phyloP scores from a whole-genome alignment of 148 eudicot genomes.

The Bassia scoparia region DNA sequence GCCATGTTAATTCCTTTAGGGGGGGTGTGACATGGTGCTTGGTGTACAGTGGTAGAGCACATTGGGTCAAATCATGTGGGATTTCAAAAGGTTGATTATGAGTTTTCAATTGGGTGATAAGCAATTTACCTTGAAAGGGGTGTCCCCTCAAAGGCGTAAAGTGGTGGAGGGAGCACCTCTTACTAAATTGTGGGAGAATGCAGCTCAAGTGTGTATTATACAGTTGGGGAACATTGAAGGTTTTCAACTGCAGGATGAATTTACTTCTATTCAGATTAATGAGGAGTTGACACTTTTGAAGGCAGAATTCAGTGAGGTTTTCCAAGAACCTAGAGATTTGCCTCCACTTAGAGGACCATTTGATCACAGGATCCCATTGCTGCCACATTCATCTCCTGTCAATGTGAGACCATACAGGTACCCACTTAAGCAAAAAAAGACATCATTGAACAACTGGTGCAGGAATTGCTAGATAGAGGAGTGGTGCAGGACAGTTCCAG shows the following conservation, averaged over 20 bases:
- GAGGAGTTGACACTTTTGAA: neutral
- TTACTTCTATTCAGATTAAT: no score
- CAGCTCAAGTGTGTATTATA: neutral
- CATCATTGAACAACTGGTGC: neutral
- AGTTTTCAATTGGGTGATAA: neutral
- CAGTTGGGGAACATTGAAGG: neutral
- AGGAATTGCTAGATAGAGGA: neutral
- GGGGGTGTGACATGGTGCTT: constrained; percentile 1
- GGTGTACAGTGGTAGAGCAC: neutral
- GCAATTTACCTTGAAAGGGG: no score
- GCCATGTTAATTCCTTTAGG: neutral
- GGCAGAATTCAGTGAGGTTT: neutral
- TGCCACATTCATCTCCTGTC: neutral
- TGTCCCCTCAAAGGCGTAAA: no score
- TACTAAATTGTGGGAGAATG: neutral
- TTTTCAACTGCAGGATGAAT: rapidly evolving
- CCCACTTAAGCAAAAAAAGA: neutral
- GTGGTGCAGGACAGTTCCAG: neutral
- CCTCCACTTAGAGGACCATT: neutral
- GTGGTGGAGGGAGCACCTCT: neutral
- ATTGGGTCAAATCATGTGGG: neutral
- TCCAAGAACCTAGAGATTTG: neutral
- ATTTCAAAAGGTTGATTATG: neutral
- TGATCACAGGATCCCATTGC: neutral
- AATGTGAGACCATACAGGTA: neutral